phyloP scores from a whole-genome alignment of 805 yeast genomes.

The Starmerella powellii region DNA sequence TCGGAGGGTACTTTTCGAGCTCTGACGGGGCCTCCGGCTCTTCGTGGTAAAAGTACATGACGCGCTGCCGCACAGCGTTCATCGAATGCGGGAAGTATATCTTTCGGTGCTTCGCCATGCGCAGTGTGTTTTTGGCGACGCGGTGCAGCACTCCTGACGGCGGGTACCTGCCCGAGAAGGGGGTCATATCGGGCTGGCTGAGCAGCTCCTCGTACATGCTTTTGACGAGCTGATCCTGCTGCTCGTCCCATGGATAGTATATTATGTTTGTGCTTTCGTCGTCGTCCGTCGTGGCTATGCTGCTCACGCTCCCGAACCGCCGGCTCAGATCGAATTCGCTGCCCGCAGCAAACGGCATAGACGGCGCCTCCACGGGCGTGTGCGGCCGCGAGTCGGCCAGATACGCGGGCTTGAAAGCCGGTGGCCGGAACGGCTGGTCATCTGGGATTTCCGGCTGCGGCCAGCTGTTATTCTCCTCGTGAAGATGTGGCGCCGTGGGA shows the following conservation, averaged over 20 bases:
- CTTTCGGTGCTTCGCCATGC: conserved; percentile 25
- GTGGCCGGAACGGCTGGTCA: background rate
- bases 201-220: conserved; percentile 39
- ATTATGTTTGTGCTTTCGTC: conserved; percentile 21
- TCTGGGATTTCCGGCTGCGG: too few species aligned
- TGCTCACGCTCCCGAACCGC: conserved; percentile 25
- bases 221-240: conserved; percentile 35
- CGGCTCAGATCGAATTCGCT: conserved; percentile 13
- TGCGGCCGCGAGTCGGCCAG: conserved; percentile 19
- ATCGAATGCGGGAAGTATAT: conserved; percentile 27
- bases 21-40: conserved; percentile 4
- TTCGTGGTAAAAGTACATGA: conserved; percentile 21
- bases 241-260: conserved; percentile 24
- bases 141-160: conserved; percentile 54
- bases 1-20: conserved; percentile 8
- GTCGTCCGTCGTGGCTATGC: conserved; percentile 25
- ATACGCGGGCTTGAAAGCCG: conserved; percentile 1
- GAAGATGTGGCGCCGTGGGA: background rate
- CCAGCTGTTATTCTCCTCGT: background rate
- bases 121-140: conserved; percentile 45
- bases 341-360: conserved; percentile 9
- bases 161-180: conserved; percentile 52
- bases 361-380: conserved; percentile 22
- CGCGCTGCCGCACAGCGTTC: conserved; percentile 27
- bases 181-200: conserved; percentile 51